Conservation (phyloP, 768 basidiomycete species). For the Russula olivacea region DNA sequence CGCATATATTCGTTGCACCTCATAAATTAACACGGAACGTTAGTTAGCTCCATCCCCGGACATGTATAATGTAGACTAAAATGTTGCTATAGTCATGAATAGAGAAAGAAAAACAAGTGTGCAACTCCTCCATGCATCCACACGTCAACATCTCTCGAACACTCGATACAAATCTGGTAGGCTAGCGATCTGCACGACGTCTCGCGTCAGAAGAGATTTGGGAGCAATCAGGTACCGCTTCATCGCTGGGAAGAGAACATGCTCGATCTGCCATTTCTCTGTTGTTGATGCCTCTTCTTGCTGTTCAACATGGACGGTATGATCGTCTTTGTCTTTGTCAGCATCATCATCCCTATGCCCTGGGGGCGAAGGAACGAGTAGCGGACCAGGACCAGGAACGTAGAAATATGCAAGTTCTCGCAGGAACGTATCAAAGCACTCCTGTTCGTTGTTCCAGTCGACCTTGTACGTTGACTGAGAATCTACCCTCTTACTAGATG, state of each 20-base stretch:
- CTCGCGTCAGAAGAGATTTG: conserved; percentile 57
- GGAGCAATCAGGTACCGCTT: conserved; percentile 68
- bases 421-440: conserved; percentile 81
- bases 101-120: not conserved
- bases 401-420: conserved; percentile 90
- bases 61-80: conserved; percentile 17
- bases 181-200: conserved; percentile 84
- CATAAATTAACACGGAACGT: conserved; percentile 5
- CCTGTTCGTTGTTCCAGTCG: conserved; percentile 77
- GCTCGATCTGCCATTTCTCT: conserved; percentile 82
- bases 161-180: conserved; percentile 90
- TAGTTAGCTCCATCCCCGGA: conserved; percentile 4
- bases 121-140: not conserved
- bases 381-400: conserved; percentile 51
- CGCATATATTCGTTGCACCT: not conserved
- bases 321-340: conserved; percentile 8
- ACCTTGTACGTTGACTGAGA: conserved; percentile 48
- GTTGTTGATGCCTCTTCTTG: conserved; percentile 53
- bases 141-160: conserved; percentile 76
- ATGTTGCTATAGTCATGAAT: conserved; percentile 10
- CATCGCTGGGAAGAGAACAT: conserved; percentile 83
- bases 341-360: not conserved
- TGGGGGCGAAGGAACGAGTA: conserved; percentile 24
- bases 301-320: conserved; percentile 28
- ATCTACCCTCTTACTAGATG: not conserved